Evolutionary conservation across 352 stramenopile species (phyloP).

Genomic region (Phytophthora sojae): DNA sequence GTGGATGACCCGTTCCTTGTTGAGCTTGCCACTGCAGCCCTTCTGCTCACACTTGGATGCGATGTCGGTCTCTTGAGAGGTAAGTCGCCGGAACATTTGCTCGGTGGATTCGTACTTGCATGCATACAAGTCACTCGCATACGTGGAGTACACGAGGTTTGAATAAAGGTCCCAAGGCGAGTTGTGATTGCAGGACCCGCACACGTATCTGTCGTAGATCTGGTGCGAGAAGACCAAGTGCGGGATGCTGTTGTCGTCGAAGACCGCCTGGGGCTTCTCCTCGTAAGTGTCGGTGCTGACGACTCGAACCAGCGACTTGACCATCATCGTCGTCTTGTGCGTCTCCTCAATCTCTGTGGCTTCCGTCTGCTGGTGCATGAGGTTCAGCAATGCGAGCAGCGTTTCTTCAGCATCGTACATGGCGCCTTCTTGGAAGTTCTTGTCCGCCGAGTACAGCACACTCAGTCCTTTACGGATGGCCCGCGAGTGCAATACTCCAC

Average conservation of each 20-base stretch:
- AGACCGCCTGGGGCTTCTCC: conserved; percentile 72
- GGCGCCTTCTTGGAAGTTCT: conserved; percentile 88
- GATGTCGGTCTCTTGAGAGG: conserved; percentile 64
- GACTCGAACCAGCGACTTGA: conserved; percentile 74
- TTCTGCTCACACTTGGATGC: conserved; percentile 63
- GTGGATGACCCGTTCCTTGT: conserved; percentile 83
- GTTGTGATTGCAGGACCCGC: conserved; percentile 62
- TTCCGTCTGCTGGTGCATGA: conserved; percentile 89
- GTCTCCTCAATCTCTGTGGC: conserved; percentile 76
- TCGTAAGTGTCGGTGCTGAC: conserved; percentile 72
- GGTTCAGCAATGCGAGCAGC: conserved; percentile 80
- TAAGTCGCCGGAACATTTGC: conserved; percentile 71
- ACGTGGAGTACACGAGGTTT: conserved; percentile 86
- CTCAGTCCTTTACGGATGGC: conserved; percentile 86
- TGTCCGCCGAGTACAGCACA: conserved; percentile 83
- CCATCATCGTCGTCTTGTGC: conserved; percentile 77
- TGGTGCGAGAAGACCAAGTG: conserved; percentile 89
- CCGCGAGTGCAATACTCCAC: conserved; percentile 76
- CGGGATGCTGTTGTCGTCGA: conserved; percentile 88
- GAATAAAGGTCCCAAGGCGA: conserved; percentile 83
- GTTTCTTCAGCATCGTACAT: conserved; percentile 91
- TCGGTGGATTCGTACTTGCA: conserved; percentile 76
- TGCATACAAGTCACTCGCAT: conserved; percentile 75
- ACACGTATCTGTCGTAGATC: conserved; percentile 88
- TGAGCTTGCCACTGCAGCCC: conserved; percentile 64